phyloP scores from a whole-genome alignment of 1,284 basidiomycete species.

The Ganoderma leucocontextum region DNA sequence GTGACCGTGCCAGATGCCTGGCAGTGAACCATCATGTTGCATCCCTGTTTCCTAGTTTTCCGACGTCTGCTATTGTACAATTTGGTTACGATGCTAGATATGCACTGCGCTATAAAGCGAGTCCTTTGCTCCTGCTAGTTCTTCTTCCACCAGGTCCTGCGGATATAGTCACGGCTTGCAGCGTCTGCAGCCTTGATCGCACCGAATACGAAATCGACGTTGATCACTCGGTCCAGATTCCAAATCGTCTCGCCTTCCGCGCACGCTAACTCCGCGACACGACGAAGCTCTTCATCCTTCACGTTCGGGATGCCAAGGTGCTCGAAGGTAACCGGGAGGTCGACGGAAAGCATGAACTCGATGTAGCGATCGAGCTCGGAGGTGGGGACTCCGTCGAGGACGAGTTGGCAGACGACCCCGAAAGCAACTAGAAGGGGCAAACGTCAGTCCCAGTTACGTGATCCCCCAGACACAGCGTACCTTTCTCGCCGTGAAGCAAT shows the following conservation, averaged over 20 bases:
- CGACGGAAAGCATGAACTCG: conserved; percentile 44
- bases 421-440: conserved; percentile 38
- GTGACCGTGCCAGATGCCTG: too few species aligned
- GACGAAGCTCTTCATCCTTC: conserved; percentile 41
- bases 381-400: conserved; percentile 39
- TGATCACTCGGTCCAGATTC: conserved; percentile 45
- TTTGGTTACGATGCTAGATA: background rate
- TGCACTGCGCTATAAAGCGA: background rate
- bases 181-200: conserved; percentile 46
- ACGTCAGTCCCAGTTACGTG: background rate
- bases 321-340: conserved; percentile 44
- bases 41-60: background rate
- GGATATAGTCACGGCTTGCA: conserved; percentile 40
- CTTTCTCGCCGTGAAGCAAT: conserved; percentile 46
- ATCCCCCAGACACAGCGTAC: conserved; percentile 20
- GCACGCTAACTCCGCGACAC: conserved; percentile 42
- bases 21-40: too few species aligned
- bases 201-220: conserved; percentile 40
- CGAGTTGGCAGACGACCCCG: conserved; percentile 44
- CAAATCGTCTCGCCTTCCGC: conserved; percentile 45
- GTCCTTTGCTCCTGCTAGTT: background rate
- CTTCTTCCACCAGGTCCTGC: conserved; percentile 35
- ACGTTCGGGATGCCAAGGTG: conserved; percentile 43
- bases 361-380: conserved; percentile 44
- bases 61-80: background rate